Evolutionary conservation across 2,329 filamentous ascomycete species (phyloP).

Genomic region (Fusarium buharicum): DNA sequence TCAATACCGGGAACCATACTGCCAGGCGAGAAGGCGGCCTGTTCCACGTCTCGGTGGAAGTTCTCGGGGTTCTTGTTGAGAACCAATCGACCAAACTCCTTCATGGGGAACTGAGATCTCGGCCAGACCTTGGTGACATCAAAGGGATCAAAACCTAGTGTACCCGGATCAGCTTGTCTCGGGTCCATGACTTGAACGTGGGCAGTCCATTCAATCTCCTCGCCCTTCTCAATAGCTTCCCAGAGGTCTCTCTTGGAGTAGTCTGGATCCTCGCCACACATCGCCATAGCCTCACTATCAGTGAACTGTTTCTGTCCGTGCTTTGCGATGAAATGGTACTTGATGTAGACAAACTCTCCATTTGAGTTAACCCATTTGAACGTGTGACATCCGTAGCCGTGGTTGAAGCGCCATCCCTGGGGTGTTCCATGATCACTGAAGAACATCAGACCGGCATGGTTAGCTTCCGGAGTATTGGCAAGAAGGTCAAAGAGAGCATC

Average conservation of each 20-base stretch:
- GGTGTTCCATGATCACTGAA: conserved; percentile 10
- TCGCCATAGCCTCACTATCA: conserved; percentile 7
- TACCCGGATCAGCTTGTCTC: conserved; percentile 12
- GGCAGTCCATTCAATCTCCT: conserved; percentile 17
- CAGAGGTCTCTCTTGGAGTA: conserved; percentile 16
- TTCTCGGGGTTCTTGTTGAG: conserved; percentile 16
- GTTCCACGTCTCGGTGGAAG: conserved; percentile 15
- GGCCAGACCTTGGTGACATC: conserved; percentile 9
- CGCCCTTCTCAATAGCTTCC: conserved; percentile 12
- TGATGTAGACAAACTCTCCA: conserved; percentile 12
- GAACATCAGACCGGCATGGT: conserved; percentile 9
- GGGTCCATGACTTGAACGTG: conserved; percentile 12
- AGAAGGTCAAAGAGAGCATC: conserved; percentile 9
- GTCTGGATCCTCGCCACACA: conserved; percentile 12
- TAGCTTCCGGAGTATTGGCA: conserved; percentile 3
- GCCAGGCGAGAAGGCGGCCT: conserved; percentile 6
- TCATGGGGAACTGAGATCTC: conserved; percentile 8
- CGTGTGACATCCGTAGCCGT: conserved; percentile 14
- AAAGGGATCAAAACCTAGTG: conserved; percentile 10
- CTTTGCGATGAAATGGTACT: conserved; percentile 18
- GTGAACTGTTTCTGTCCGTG: conserved; percentile 16
- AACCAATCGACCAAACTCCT: conserved; percentile 11
- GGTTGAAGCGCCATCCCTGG: conserved; percentile 18
- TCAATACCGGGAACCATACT: conserved; percentile 15
- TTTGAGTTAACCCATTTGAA: conserved; percentile 16